These are phyloP conservation scores for Paratinospora sagittata DNA, from an alignment of 164 flowering plant species.

Conservation along the genomic window DNA sequence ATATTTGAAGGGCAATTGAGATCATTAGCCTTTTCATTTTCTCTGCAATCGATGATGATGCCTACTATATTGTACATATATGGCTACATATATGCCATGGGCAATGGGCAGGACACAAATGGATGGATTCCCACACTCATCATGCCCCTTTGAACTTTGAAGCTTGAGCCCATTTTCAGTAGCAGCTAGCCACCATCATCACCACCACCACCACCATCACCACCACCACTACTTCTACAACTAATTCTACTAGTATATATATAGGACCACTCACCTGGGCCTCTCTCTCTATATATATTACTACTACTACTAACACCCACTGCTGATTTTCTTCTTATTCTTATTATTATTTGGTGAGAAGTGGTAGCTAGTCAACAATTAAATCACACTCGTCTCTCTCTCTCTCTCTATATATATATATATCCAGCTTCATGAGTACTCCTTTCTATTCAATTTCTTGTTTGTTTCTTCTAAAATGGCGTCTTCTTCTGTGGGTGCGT, in stretches of 20 bases:
- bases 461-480: background rate
- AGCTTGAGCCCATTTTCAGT: constrained; percentile 8
- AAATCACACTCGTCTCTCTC: too few relatives aligned
- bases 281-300: too few relatives aligned
- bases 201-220: too few relatives aligned
- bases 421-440: too few relatives aligned
- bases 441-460: background rate
- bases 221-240: too few relatives aligned
- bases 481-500: constrained; percentile 3
- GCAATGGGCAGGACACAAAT: background rate
- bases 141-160: constrained; percentile 13
- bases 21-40: background rate
- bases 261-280: constrained; percentile 21
- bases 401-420: too few relatives aligned
- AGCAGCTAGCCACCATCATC: background rate
- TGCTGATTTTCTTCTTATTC: background rate
- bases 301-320: background rate
- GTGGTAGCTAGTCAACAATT: constrained; percentile 9
- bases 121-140: constrained; percentile 10
- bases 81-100: too few relatives aligned
- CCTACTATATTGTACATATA: too few relatives aligned
- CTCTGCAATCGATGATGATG: constrained; percentile 13
- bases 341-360: background rate
- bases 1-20: constrained; percentile 4
- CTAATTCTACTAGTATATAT: too few relatives aligned